Evolutionary conservation across 2,329 filamentous ascomycete species (phyloP).

Genomic region (Madurella mycetomatis): DNA sequence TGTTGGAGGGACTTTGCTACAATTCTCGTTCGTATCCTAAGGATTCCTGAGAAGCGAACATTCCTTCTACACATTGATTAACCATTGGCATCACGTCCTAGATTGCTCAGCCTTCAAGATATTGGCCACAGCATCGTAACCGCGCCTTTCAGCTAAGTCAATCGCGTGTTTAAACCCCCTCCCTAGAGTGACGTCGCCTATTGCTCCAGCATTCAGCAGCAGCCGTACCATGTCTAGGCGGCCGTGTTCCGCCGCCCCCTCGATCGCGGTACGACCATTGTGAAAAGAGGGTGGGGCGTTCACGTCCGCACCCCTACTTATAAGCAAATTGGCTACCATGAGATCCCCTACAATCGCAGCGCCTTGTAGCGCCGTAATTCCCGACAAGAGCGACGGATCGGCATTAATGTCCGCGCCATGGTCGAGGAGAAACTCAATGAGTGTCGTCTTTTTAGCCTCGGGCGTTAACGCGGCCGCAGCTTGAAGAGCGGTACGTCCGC

Average conservation of each 20-base stretch:
- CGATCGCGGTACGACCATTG: constrained; percentile 6
- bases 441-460: background rate
- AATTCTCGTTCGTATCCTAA: too few relatives aligned
- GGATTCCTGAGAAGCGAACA: too few relatives aligned
- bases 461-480: background rate
- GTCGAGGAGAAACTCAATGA: constrained; percentile 4
- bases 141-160: too few relatives aligned
- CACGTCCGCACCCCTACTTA: constrained; percentile 1
- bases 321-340: background rate
- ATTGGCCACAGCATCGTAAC: too few relatives aligned
- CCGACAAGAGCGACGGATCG: background rate
- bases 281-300: constrained; percentile 4
- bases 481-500: constrained; percentile 10
- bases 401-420: constrained; percentile 10
- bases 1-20: too few relatives aligned
- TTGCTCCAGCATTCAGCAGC: constrained; percentile 10
- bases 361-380: constrained; percentile 9
- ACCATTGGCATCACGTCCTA: too few relatives aligned
- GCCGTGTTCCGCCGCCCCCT: constrained; percentile 10
- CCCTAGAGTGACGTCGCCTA: constrained; percentile 1
- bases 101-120: too few relatives aligned
- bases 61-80: too few relatives aligned
- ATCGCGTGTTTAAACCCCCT: too few relatives aligned
- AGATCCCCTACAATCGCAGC: background rate
- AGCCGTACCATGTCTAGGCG: constrained; percentile 7